Conservation (phyloP, 441 rosid species). For the Aleurites moluccanus region DNA sequence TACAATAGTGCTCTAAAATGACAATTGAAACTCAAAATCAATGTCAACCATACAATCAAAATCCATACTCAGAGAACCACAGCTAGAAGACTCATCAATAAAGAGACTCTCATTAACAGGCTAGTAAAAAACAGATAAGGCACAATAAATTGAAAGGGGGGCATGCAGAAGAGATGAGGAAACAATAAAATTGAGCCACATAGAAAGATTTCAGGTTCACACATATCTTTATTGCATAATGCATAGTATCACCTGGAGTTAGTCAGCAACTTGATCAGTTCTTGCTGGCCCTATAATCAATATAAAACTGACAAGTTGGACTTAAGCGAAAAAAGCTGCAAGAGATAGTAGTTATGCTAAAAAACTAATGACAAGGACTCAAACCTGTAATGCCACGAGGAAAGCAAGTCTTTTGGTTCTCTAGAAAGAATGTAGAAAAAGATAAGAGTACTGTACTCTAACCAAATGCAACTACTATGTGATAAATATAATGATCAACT, state of each 20-base stretch:
- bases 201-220: not conserved
- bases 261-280: not conserved
- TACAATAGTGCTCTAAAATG: not conserved
- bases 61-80: not conserved
- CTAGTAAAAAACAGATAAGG: not conserved
- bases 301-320: not conserved
- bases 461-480: not conserved
- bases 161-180: not conserved
- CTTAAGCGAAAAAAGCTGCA: constrained; percentile 1
- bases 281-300: not conserved
- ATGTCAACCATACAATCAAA: not conserved
- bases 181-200: not conserved
- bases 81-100: not conserved
- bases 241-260: not conserved
- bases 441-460: not conserved
- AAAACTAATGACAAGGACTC: not conserved
- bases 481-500: not conserved
- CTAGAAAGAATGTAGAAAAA: not conserved
- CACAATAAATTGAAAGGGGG: not conserved
- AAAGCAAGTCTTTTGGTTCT: not conserved
- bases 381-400: not conserved
- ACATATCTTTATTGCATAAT: not conserved
- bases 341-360: not conserved
- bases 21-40: not conserved
- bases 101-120: not conserved